Evolutionary conservation across 2,329 filamentous ascomycete species (phyloP).

Genomic region (Lecanicillium sp.): DNA sequence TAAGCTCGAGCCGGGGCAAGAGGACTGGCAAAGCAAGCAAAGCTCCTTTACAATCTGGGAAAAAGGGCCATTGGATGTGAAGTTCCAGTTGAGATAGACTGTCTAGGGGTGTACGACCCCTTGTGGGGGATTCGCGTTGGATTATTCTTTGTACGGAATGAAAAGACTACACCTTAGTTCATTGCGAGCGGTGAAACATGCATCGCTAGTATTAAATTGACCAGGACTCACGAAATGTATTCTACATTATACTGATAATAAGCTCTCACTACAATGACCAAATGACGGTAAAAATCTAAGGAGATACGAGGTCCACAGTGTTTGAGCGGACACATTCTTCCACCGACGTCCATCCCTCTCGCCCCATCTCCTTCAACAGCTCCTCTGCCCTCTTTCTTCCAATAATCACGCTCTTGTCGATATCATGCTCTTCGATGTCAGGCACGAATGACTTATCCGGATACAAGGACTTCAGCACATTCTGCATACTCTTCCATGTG

Average conservation of each 20-base stretch:
- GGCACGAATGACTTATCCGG: constrained; percentile 10
- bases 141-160: too few species aligned
- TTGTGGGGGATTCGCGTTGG: too few species aligned
- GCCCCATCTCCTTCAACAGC: constrained; percentile 3
- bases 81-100: not conserved
- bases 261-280: too few species aligned
- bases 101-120: too few species aligned
- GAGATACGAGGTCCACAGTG: not conserved
- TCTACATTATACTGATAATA: too few species aligned
- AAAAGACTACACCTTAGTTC: too few species aligned
- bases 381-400: not conserved
- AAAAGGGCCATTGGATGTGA: constrained; percentile 12
- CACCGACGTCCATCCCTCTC: constrained; percentile 5
- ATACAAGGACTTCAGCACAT: constrained; percentile 10
- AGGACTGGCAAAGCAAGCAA: constrained; percentile 14
- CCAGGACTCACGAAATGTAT: too few species aligned
- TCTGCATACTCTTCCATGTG: constrained; percentile 13
- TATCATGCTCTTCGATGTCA: constrained; percentile 2
- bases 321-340: constrained; percentile 6
- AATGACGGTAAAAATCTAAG: too few species aligned
- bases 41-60: constrained; percentile 13
- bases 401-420: constrained; percentile 1
- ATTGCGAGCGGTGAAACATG: too few species aligned
- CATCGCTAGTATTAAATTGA: too few species aligned
- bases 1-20: constrained; percentile 17